A percentile compares a stretch with the other conserved stretches of the same genome.
Evolutionary conservation across 164 flowering plant species (phyloP).

Genomic region (Tetracentron sinense): DNA sequence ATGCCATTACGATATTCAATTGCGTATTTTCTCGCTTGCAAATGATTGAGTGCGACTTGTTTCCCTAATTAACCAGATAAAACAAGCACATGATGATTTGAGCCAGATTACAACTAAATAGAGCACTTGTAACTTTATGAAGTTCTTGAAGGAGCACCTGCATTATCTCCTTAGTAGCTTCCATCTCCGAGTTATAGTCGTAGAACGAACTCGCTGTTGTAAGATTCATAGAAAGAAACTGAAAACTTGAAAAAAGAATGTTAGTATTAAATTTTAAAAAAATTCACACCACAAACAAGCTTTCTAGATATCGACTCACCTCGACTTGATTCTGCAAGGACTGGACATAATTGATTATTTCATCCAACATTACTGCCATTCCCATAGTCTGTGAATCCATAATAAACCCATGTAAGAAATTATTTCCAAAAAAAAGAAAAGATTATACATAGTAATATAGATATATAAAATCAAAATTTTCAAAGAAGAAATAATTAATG

Average conservation of each 20-base stretch:
- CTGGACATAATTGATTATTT: slow-evolving; percentile 49
- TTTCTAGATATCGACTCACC: slow-evolving; percentile 23
- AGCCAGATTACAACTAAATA: neutral
- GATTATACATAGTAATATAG: too few species aligned
- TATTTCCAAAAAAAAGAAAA: too few species aligned
- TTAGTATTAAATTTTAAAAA: neutral
- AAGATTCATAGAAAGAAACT: slow-evolving; percentile 72
- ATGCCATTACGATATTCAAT: neutral
- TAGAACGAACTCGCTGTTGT: slow-evolving; percentile 54
- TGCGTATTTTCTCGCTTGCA: too few species aligned
- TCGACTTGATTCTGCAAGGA: slow-evolving; percentile 64
- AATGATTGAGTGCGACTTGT: too few species aligned
- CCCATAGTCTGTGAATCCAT: slow-evolving; percentile 57
- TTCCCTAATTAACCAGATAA: too few species aligned
- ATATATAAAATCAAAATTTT: neutral
- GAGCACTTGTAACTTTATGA: too few species aligned
- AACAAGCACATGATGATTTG: too few species aligned
- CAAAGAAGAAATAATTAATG: too few species aligned
- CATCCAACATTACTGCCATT: slow-evolving; percentile 73
- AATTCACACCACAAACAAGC: neutral
- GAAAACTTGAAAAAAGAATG: neutral
- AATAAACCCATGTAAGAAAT: too few species aligned
- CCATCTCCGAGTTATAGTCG: slow-evolving; percentile 51
- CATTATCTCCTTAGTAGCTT: slow-evolving; percentile 25
- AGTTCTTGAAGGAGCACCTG: slow-evolving; percentile 28